Conservation (phyloP, 139 green algal genomes). For the Dunaliella sp. region DNA sequence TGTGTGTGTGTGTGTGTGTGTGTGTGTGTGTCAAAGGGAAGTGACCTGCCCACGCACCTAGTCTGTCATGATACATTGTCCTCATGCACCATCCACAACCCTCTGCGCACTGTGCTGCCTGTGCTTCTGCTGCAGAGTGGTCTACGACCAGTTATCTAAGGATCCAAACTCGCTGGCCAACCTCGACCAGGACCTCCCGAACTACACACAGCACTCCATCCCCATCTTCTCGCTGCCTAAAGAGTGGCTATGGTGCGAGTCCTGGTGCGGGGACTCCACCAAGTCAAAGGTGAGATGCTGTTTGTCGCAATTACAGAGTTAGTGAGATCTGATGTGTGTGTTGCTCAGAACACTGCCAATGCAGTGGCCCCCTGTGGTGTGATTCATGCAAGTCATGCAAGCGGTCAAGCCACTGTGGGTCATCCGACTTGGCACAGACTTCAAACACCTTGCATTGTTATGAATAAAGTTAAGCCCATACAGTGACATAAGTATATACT, state of each 20-base stretch:
- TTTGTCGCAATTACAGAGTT: no score
- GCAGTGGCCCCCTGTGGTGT: no score
- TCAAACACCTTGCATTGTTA: no score
- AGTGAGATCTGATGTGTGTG: not conserved
- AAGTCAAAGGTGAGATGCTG: constrained; percentile 69
- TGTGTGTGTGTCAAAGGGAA: not conserved
- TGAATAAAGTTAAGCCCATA: no score
- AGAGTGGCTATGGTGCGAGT: constrained; percentile 99
- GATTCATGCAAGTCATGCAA: no score
- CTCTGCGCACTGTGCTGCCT: no score
- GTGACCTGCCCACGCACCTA: no score
- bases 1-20: not conserved
- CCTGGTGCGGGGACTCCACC: constrained; percentile 94
- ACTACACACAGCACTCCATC: constrained; percentile 96
- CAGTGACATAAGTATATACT: no score
- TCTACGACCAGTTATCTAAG: constrained; percentile 93
- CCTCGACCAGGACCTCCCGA: constrained; percentile 97
- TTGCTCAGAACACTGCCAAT: not conserved
- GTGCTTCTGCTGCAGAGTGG: constrained; percentile 79
- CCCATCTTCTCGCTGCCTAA: constrained; percentile 89
- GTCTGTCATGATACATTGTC: no score
- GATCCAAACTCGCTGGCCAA: constrained; percentile 97
- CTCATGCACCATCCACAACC: no score
- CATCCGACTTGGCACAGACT: no score
- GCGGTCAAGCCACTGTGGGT: no score